Evolutionary conservation across 176 grass and related monocot species (phyloP), one percentile per base, ranked within the genome.

Genomic region (Luzula sylvatica): DNA sequence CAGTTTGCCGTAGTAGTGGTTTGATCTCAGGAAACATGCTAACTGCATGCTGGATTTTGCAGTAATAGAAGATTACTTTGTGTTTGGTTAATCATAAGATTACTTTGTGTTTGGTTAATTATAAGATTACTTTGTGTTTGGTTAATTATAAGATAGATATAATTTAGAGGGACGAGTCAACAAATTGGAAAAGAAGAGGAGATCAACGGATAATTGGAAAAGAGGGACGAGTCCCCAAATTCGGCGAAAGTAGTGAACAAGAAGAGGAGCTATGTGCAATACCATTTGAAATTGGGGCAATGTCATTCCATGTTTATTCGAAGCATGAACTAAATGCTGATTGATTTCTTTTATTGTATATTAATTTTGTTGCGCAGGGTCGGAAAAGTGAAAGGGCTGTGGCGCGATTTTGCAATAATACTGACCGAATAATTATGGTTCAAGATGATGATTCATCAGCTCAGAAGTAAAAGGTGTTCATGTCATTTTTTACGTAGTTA

Each of bases 231-330:
- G 8, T 45, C 38, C 0, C 14, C 14, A 35, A 8, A n/a, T n/a
- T n/a, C n/a, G n/a, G 13, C 59, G 42, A 88, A 71, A 44, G 15
- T 79, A 12, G 38, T 70, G 25, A 79, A 75, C 42, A 88, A 79
- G 81, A 96, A 86, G 77, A 75, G 74, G 54, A 88, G n/a, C 28
- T 96, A 89, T 38, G 84, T 63, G 2, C 80, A 89, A 75, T 86
- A 85, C 74, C 77, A 96, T 65, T 68, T 96, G 61, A 83, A 96
- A 52, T 74, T 96, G 11, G 90, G 90, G 62, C 90, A 96, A 61
- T 58, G 80, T 13, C 63, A 96, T 61, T 96, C 88, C 42, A 12
- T 96, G 20, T 71, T 9, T 26, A 29, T 24, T 40, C 7, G 24
- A 17, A 17, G 42, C 28, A 13, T 35, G 1, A 14, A 26, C 11